Evolutionary conservation across 2,329 filamentous ascomycete species (phyloP).

Genomic region (Xylariaceae sp.): DNA sequence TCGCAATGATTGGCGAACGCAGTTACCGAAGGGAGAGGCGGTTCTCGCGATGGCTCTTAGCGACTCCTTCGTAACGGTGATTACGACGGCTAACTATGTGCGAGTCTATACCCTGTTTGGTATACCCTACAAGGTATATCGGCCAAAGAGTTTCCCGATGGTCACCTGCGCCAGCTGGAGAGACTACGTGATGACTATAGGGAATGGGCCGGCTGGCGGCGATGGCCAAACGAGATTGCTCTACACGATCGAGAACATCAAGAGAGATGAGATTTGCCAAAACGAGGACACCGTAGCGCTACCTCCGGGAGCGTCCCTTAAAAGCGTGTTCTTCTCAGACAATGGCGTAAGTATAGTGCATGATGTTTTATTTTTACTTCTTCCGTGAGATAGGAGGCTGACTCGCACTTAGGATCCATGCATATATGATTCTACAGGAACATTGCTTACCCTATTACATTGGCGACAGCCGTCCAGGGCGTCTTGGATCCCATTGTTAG

Average conservation of each 20-base stretch:
- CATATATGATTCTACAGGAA: conserved; percentile 90
- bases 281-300: conserved; percentile 89
- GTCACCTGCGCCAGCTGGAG: conserved; percentile 92
- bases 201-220: conserved; percentile 78
- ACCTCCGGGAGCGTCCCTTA: conserved; percentile 65
- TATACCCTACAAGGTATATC: conserved; percentile 79
- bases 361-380: background rate
- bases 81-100: conserved; percentile 81
- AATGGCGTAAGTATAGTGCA: conserved; percentile 58
- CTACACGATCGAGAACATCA: conserved; percentile 93
- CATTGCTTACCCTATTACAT: conserved; percentile 79
- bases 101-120: conserved; percentile 91
- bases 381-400: conserved; percentile 20
- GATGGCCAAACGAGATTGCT: conserved; percentile 73
- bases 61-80: conserved; percentile 84
- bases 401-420: conserved; percentile 66
- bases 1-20: conserved; percentile 81
- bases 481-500: conserved; percentile 85
- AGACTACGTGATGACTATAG: conserved; percentile 94
- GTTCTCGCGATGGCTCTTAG: conserved; percentile 86
- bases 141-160: conserved; percentile 83
- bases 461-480: conserved; percentile 85
- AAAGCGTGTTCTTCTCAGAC: conserved; percentile 87
- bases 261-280: conserved; percentile 88
- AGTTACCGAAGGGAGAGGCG: conserved; percentile 80